A percentile compares a stretch with the other conserved stretches of the same genome.
These are phyloP conservation scores for Euphorbia celastroides DNA, from an alignment of 441 rosid genomes.

Conservation along the genomic window DNA sequence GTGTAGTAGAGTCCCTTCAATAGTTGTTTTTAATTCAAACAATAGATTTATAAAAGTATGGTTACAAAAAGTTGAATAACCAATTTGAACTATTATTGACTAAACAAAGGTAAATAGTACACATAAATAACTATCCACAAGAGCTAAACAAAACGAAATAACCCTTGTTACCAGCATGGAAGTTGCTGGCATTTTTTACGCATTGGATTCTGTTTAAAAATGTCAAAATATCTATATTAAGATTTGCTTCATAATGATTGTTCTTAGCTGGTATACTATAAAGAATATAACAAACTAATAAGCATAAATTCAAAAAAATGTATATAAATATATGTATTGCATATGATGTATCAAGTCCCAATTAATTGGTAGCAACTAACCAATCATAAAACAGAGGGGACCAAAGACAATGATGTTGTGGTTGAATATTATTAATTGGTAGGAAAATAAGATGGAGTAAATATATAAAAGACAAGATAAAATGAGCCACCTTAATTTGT, in stretches of 20 bases:
- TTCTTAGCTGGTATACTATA: conserved; percentile 18
- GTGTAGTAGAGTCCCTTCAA: no score
- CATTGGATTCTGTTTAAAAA: conserved; percentile 31
- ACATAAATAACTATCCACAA: no score
- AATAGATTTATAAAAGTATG: no score
- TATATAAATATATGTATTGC: no score
- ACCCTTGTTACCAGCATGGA: no score
- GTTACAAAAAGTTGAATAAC: no score
- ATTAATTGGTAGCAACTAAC: conserved; percentile 8
- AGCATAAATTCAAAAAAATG: background rate
- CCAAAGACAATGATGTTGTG: conserved; percentile 14
- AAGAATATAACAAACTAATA: background rate
- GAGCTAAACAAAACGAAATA: no score
- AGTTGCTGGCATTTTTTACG: conserved; percentile 10
- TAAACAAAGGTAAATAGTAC: no score
- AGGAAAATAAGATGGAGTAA: background rate
- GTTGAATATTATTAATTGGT: conserved; percentile 9
- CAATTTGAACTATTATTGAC: no score
- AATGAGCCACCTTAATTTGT: no score
- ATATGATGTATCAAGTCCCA: background rate
- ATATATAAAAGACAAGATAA: no score
- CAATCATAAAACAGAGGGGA: conserved; percentile 4
- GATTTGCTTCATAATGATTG: conserved; percentile 7
- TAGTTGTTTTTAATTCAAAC: no score
- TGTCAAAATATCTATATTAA: background rate